Evolutionary conservation across 805 yeast species (phyloP), one percentile per base, ranked within the genome.

Genomic region (Teunomyces kruisii): DNA sequence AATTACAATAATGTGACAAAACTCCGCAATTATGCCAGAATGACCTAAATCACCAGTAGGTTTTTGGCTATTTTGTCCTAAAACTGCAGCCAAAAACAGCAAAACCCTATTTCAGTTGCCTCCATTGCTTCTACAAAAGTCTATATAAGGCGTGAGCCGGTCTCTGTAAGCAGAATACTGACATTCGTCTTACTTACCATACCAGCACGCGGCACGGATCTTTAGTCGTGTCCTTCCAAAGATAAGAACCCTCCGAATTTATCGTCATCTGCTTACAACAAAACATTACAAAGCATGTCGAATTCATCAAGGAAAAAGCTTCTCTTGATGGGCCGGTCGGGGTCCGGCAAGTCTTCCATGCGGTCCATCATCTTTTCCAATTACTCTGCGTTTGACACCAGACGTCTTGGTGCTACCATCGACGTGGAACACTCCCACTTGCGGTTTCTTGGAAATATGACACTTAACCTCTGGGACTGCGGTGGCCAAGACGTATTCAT

Each of bases 351-450:
- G 64, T 89, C 97, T 2, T 90, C 97, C 1, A 94, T 94, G 99
- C 76, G 98, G 56, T 88, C 96, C 38, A 92, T 94, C 49, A 94
- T 94, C 53, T 94, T 94, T 65, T 84, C 95, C 56, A 94, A 94
- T 61, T 94, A 94, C 65, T 88, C 96, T 1, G 99, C 99, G 0
- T 88, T 92, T 60, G 99, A 94, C 61, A 94, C 99, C 2, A 77
- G 98, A 51, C 75, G 98, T 46, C 68, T 94, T 10, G 98, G 98
- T 1, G 98, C 99, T 9, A 94, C 99, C 0, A 91, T 94, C 46
- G 99, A 94, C 60, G 97, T 94, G n/a, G 99, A 94, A 61, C 97
- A 94, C 61, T 89, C 97, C 2, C 96, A 92, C 67, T 69, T 94
- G 45, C 73, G 98, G 41, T 91, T 94, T 58, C 72, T 94, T 47